phyloP scores from a whole-genome alignment of 257 asterid genomes.

The Petunia axillaris region DNA sequence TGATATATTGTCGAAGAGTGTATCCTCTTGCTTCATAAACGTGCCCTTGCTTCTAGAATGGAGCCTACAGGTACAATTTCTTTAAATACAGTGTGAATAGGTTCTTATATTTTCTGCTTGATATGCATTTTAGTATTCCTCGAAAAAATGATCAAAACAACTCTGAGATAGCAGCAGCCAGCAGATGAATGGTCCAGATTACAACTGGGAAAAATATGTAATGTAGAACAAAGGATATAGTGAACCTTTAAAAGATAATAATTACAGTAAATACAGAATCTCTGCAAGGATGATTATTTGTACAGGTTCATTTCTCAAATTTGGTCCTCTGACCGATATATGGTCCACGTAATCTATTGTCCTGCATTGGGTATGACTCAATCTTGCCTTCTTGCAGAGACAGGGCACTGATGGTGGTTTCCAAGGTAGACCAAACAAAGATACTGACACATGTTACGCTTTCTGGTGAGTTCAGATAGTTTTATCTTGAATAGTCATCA shows the following conservation, averaged over 20 bases:
- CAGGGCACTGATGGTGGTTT: slow-evolving; percentile 89
- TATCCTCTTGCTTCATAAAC: slow-evolving; percentile 49
- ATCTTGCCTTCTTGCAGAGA: slow-evolving; percentile 54
- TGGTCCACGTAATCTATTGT: background rate
- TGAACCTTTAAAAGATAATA: background rate
- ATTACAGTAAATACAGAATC: background rate
- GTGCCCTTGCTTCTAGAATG: slow-evolving; percentile 82
- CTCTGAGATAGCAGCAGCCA: background rate
- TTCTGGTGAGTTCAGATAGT: slow-evolving; percentile 63
- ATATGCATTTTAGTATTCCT: slow-evolving; percentile 8
- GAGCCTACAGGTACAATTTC: slow-evolving; percentile 75
- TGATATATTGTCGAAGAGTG: slow-evolving; percentile 49
- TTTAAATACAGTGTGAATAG: background rate
- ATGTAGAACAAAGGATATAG: background rate
- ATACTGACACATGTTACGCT: slow-evolving; percentile 91
- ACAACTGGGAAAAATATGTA: background rate
- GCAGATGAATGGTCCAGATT: background rate
- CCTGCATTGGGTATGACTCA: background rate
- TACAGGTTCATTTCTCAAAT: background rate
- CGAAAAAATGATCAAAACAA: background rate
- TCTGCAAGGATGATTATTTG: background rate
- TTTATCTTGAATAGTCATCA: slow-evolving; percentile 5
- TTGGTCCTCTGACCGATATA: background rate
- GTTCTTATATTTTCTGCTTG: background rate
- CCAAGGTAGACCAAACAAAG: slow-evolving; percentile 90